Conservation (phyloP, 2,329 filamentous ascomycete genomes). For the Furcasterigmium furcatum region DNA sequence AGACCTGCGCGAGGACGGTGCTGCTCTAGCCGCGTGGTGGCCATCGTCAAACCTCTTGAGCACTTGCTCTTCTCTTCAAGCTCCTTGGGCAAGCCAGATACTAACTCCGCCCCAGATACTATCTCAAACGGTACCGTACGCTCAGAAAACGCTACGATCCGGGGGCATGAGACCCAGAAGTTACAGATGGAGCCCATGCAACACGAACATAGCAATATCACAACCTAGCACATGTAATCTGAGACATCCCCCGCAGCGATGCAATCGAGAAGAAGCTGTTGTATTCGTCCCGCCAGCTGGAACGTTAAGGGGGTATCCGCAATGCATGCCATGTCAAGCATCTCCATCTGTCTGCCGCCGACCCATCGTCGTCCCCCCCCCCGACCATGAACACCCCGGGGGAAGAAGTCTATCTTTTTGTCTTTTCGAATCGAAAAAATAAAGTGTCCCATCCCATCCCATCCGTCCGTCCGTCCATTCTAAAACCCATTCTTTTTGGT, state of each 20-base stretch:
- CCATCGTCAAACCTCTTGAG: too few relatives aligned
- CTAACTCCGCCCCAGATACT: constrained; percentile 77
- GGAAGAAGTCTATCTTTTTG: too few relatives aligned
- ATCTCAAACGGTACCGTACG: constrained; percentile 85
- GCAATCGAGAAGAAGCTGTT: not conserved
- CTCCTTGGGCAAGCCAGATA: too few relatives aligned
- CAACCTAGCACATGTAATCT: too few relatives aligned
- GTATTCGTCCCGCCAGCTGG: not conserved
- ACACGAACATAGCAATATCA: not conserved
- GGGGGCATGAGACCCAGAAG: constrained; percentile 5
- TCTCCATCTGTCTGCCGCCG: not conserved
- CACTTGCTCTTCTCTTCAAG: too few relatives aligned
- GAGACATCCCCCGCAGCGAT: not conserved
- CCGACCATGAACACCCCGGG: not conserved
- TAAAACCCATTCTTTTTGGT: not conserved
- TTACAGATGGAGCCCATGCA: not conserved
- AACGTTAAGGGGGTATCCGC: constrained; percentile 5
- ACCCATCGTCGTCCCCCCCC: not conserved
- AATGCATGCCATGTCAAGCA: not conserved
- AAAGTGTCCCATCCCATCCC: not conserved
- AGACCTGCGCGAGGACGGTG: too few relatives aligned
- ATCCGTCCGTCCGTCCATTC: not conserved
- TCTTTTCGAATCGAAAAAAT: not conserved
- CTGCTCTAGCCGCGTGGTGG: too few relatives aligned
- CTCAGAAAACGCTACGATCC: constrained; percentile 72